These are phyloP conservation scores for Chaetomiaceae sp. DNA, from an alignment of 2,329 filamentous ascomycete species.

Conservation along the genomic window DNA sequence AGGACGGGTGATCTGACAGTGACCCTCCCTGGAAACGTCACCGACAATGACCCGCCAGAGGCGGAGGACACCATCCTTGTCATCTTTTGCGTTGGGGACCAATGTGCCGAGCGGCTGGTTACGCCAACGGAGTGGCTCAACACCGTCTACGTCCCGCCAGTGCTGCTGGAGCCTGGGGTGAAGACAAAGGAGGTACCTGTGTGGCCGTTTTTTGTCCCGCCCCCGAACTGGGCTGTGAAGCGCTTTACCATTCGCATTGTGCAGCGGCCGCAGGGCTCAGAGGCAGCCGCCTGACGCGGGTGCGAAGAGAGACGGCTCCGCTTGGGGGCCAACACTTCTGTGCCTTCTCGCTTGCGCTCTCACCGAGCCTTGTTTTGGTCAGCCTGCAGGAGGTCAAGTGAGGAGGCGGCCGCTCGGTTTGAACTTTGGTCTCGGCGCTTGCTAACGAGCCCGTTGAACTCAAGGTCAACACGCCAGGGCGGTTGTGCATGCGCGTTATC, in stretches of 20 bases:
- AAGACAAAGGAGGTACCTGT: background rate
- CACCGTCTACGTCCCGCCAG: slow-evolving; percentile 15
- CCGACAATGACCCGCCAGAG: background rate
- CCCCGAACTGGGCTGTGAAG: slow-evolving; percentile 17
- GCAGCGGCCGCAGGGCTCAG: background rate
- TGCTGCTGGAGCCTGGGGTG: background rate
- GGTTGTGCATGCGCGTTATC: too few species aligned
- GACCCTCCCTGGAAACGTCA: slow-evolving; percentile 3
- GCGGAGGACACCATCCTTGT: slow-evolving; percentile 18
- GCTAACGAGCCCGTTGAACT: too few species aligned
- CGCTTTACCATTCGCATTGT: slow-evolving; percentile 6
- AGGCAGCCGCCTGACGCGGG: background rate
- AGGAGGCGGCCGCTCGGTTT: too few species aligned
- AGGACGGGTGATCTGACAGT: slow-evolving; percentile 13
- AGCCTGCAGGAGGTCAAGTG: too few species aligned
- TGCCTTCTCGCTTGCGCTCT: too few species aligned
- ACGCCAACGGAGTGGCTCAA: slow-evolving; percentile 15
- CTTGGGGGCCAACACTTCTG: too few species aligned
- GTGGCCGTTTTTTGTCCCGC: slow-evolving; percentile 17
- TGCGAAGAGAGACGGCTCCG: background rate
- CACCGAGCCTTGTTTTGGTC: too few species aligned
- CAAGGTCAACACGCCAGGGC: too few species aligned
- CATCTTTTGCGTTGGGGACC: slow-evolving; percentile 16
- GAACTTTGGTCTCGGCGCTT: too few species aligned
- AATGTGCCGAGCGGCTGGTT: slow-evolving; percentile 1